phyloP scores from a whole-genome alignment of 257 asterid species.

The Schizonepeta tenuifolia region DNA sequence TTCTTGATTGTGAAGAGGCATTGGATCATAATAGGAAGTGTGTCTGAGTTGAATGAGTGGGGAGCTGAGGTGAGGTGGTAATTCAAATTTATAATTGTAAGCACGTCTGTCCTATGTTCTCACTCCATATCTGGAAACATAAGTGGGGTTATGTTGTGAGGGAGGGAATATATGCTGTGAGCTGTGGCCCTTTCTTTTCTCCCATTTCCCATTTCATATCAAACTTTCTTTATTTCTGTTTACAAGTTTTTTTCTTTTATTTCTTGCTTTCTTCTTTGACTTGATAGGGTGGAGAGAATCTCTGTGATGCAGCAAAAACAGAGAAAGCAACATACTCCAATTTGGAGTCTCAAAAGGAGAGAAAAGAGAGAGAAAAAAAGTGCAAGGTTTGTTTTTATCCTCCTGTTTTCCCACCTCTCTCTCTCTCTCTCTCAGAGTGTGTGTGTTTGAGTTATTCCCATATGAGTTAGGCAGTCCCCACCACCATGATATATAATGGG shows the following conservation, averaged over 20 bases:
- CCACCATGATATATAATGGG: constrained; percentile 75
- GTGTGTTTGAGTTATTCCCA: constrained; percentile 42
- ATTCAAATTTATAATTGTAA: constrained; percentile 64
- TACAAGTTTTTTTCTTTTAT: constrained; percentile 25
- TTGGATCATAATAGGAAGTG: constrained; percentile 43
- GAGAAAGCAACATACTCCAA: constrained; percentile 71
- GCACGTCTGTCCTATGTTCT: constrained; percentile 58
- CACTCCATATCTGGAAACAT: constrained; percentile 94
- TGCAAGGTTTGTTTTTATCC: constrained; percentile 73
- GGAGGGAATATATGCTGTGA: constrained; percentile 82
- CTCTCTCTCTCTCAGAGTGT: constrained; percentile 28
- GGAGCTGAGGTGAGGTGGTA: constrained; percentile 35
- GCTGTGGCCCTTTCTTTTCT: constrained; percentile 62
- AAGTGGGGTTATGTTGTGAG: constrained; percentile 59
- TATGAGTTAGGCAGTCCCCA: constrained; percentile 59
- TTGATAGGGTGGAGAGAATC: constrained; percentile 71
- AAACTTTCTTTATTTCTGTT: constrained; percentile 43
- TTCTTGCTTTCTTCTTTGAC: constrained; percentile 61
- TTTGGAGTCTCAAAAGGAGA: constrained; percentile 75
- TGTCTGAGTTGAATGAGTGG: constrained; percentile 28
- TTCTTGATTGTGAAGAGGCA: constrained; percentile 61
- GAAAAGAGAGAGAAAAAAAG: constrained; percentile 56
- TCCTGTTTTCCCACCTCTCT: constrained; percentile 43
- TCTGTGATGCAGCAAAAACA: constrained; percentile 70
- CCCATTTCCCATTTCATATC: constrained; percentile 71